Evolutionary conservation across 768 basidiomycete species (phyloP).

Genomic region (Solioccasus polychromus): DNA sequence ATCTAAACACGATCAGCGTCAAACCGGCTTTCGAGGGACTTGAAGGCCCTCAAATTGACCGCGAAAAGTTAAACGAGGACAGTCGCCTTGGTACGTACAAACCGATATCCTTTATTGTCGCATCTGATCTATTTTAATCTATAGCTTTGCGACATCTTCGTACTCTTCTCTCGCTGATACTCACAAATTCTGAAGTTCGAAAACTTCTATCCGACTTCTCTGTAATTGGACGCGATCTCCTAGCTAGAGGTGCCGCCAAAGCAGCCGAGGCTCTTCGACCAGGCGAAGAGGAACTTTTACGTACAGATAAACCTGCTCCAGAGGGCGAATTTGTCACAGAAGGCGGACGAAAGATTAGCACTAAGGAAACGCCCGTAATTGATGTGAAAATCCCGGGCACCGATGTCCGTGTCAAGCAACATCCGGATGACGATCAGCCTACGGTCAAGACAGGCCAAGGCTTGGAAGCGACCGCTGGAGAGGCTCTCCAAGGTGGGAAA

Average conservation of each 20-base stretch:
- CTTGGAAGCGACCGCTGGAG: constrained; percentile 28
- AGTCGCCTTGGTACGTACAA: constrained; percentile 51
- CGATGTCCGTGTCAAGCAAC: constrained; percentile 42
- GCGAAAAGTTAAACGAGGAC: constrained; percentile 55
- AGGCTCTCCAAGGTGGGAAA: constrained; percentile 21
- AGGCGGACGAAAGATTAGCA: constrained; percentile 39
- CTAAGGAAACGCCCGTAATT: constrained; percentile 47
- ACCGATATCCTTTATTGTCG: not conserved
- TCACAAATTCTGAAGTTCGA: constrained; percentile 92
- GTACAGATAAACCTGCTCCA: constrained; percentile 68
- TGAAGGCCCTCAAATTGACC: constrained; percentile 52
- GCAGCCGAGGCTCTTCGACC: constrained; percentile 72
- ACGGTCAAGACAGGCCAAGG: constrained; percentile 33
- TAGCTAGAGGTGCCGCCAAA: constrained; percentile 70
- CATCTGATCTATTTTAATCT: constrained; percentile 11
- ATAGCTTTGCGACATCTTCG: constrained; percentile 82
- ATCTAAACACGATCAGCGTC: constrained; percentile 37
- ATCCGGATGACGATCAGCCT: constrained; percentile 49
- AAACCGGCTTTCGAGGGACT: constrained; percentile 41
- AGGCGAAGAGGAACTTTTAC: constrained; percentile 52
- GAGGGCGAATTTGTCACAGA: constrained; percentile 60
- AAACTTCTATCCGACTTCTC: constrained; percentile 82
- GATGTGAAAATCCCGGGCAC: constrained; percentile 45
- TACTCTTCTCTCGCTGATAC: constrained; percentile 78
- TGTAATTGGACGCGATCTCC: constrained; percentile 77